These are phyloP conservation scores for Diddensiella transvaalensis DNA, from an alignment of 805 yeast species.

Conservation along the genomic window DNA sequence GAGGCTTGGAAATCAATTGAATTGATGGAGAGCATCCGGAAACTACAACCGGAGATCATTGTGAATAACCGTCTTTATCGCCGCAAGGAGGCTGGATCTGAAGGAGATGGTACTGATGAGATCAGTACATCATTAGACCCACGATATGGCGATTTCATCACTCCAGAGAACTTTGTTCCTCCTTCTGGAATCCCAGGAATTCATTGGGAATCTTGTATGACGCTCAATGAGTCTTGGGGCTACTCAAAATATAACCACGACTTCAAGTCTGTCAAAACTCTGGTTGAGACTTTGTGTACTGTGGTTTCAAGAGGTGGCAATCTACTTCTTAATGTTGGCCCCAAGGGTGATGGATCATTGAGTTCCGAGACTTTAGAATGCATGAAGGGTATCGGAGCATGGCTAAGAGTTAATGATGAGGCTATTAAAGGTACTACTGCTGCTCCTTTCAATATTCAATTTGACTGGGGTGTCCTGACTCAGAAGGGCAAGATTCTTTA, in stretches of 20 bases:
- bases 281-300: constrained; percentile 12
- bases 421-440: constrained; percentile 7
- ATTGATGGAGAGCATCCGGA: constrained; percentile 11
- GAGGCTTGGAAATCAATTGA: constrained; percentile 16
- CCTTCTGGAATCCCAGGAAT: constrained; percentile 12
- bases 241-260: constrained; percentile 16
- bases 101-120: constrained; percentile 15
- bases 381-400: constrained; percentile 13
- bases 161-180: constrained; percentile 21
- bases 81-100: constrained; percentile 15
- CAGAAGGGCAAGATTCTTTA: neutral
- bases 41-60: constrained; percentile 15
- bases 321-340: constrained; percentile 21
- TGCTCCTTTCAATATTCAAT: constrained; percentile 5
- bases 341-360: constrained; percentile 19
- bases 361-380: constrained; percentile 3
- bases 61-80: constrained; percentile 20
- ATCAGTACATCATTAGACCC: constrained; percentile 12
- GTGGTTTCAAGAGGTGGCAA: constrained; percentile 19
- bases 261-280: constrained; percentile 12
- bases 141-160: constrained; percentile 20
- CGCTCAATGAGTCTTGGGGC: constrained; percentile 20
- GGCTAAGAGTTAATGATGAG: constrained; percentile 16
- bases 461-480: constrained; percentile 3
- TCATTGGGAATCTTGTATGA: constrained; percentile 20